Base-by-base conservation (phyloP, 2,329 filamentous ascomycete genomes). In the Botrytis fabae region DNA sequence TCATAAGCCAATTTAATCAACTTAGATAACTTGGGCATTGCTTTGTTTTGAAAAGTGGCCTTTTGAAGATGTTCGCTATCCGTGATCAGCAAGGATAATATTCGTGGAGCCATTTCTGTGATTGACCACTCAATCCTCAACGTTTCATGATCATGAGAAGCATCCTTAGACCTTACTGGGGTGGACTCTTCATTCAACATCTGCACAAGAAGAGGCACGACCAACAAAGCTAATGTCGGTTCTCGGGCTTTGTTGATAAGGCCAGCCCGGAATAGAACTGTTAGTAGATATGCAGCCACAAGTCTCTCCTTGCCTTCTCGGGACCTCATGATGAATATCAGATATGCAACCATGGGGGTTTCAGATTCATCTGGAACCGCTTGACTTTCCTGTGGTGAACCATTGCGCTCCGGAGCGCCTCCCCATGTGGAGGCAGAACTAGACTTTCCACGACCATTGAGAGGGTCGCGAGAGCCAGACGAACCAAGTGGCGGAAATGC, bases 41-140 rank as follows among this genome's bases (percentile, higher is more conserved):
- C 87, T 71, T 85, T 85, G 63, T 89, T 88, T 74, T 98, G 93
- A 61, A 91, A 91, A 0, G 94, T 94, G 54, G 93, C 91, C 78
- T 91, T 92, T 82, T 98, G 95, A 70, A 98, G 85, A 73, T 89
- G 87, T 74, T 92, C 89, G 80, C 91, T 94, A 78, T 96, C 93
- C 40, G 90, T 89, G 28, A 97, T 90, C 57, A 98, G 85, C 63
- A 91, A 89, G 25, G 94, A 93, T 71, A 98, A 85, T 18, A 97
- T 88, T 1, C 89, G 87, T 12, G 95, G 93, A 2, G 92, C 90
- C 75, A 89, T 89, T 80, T 95, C 93, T 72, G 90, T 85, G 20
- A 94, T 85, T 14, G 83, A 81, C 77, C 88, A 85, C 35, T 84
- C 83, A 20, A 83, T 78, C 20, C 82, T 44, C 80, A 82, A 44